Conservation (phyloP, 164 flowering plant genomes). For the Santalum album region DNA sequence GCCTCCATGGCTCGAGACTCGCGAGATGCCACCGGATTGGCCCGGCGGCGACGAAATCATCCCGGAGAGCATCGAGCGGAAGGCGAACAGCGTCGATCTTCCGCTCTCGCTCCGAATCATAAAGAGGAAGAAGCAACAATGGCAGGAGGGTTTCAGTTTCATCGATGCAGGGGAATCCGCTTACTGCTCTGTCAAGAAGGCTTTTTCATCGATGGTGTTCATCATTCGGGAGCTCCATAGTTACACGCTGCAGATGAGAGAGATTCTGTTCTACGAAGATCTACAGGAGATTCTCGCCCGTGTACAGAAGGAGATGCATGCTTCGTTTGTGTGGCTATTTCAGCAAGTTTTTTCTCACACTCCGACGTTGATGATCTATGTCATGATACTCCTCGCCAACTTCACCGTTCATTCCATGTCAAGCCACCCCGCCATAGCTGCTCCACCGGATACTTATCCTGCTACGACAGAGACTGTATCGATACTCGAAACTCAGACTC, state of each 20-base stretch:
- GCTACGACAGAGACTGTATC: constrained; percentile 19
- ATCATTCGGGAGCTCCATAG: constrained; percentile 84
- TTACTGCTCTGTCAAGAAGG: constrained; percentile 67
- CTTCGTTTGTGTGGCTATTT: constrained; percentile 88
- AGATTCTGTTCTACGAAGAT: constrained; percentile 52
- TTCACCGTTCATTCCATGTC: constrained; percentile 79
- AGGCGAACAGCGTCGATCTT: constrained; percentile 65
- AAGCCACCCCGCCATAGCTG: constrained; percentile 45
- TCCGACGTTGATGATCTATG: constrained; percentile 80
- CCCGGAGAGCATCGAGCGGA: constrained; percentile 44
- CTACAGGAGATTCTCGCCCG: constrained; percentile 47
- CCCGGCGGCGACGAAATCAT: constrained; percentile 19
- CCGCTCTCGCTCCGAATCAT: constrained; percentile 72
- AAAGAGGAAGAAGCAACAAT: constrained; percentile 43
- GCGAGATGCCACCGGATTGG: constrained; percentile 35
- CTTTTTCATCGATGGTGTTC: constrained; percentile 90
- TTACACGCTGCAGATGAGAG: constrained; percentile 66
- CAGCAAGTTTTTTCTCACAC: constrained; percentile 84
- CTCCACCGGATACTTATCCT: constrained; percentile 8
- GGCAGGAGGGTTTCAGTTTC: constrained; percentile 37
- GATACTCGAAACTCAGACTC: constrained; percentile 13
- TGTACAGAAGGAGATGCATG: constrained; percentile 72
- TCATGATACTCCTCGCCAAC: constrained; percentile 88
- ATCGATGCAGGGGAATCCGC: constrained; percentile 60
- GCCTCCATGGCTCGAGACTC: constrained; percentile 25